phyloP scores from a whole-genome alignment of 2,329 filamentous ascomycete species.

The Colletotrichum viniferum region DNA sequence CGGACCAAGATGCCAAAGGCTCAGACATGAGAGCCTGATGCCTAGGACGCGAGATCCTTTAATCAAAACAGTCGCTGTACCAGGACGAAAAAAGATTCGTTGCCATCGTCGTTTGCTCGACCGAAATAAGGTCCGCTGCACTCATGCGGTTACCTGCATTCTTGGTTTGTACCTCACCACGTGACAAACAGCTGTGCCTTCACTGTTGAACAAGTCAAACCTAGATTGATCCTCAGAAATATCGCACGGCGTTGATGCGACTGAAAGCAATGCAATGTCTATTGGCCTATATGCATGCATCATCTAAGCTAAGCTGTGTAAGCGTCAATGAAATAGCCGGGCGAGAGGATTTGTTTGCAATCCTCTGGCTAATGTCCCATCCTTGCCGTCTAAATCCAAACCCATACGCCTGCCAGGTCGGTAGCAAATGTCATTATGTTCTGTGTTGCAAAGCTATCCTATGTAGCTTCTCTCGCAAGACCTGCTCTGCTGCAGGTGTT shows the following conservation, averaged over 20 bases:
- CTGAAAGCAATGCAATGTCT: not conserved
- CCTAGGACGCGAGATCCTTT: not conserved
- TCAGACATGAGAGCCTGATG: slow-evolving; percentile 3
- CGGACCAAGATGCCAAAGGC: slow-evolving; percentile 11
- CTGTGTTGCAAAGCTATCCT: not conserved
- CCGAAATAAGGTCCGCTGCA: slow-evolving; percentile 20
- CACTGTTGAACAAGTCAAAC: slow-evolving; percentile 11
- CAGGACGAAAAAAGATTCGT: not conserved
- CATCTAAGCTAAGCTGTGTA: not conserved
- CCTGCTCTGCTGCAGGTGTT: not conserved
- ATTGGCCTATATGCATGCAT: slow-evolving; percentile 6
- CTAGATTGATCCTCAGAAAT: not conserved
- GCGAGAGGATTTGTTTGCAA: not conserved
- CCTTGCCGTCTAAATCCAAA: not conserved
- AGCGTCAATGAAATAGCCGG: not conserved
- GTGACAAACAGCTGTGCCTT: slow-evolving; percentile 23
- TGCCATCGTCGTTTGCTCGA: slow-evolving; percentile 21
- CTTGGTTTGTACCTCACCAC: slow-evolving; percentile 18
- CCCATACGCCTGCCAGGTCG: not conserved
- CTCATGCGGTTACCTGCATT: slow-evolving; percentile 22
- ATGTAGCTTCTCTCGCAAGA: slow-evolving; percentile 1
- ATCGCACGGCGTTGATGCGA: not conserved
- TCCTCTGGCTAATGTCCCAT: not conserved
- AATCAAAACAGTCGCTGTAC: not conserved
- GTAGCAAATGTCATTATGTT: not conserved